These are phyloP conservation scores for Exophiala spinifera DNA, from an alignment of 2,329 filamentous ascomycete genomes.

Conservation along the genomic window DNA sequence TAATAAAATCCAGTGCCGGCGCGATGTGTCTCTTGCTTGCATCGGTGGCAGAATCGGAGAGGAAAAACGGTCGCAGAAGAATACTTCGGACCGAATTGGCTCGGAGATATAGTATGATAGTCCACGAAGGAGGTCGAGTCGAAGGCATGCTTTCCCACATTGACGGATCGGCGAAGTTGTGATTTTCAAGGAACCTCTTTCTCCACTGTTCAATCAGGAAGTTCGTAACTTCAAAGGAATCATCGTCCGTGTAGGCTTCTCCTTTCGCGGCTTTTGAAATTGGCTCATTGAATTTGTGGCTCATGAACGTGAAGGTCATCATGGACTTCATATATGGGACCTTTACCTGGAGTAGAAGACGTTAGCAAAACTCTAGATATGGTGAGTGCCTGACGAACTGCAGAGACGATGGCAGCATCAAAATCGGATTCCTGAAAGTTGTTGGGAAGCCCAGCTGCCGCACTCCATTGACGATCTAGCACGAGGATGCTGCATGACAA, in stretches of 20 bases:
- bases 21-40: neutral
- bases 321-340: neutral
- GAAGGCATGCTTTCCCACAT: neutral
- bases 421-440: neutral
- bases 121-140: neutral
- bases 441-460: neutral
- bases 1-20: neutral
- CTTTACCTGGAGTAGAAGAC: neutral
- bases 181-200: neutral
- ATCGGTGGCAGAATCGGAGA: neutral
- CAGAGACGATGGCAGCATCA: neutral
- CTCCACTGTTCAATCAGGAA: slow-evolving; percentile 2
- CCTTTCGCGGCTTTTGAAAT: neutral
- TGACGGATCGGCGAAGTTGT: neutral
- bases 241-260: neutral
- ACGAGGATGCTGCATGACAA: neutral
- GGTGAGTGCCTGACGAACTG: neutral
- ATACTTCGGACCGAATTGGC: neutral
- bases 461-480: slow-evolving; percentile 1
- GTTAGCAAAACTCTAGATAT: neutral
- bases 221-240: slow-evolving; percentile 1
- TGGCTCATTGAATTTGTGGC: slow-evolving; percentile 1
- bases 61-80: neutral
- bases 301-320: slow-evolving; percentile 1
- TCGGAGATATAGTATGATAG: neutral